Base-by-base conservation (phyloP, 2,329 filamentous ascomycete species). In the Colletotrichum spaethianum region DNA sequence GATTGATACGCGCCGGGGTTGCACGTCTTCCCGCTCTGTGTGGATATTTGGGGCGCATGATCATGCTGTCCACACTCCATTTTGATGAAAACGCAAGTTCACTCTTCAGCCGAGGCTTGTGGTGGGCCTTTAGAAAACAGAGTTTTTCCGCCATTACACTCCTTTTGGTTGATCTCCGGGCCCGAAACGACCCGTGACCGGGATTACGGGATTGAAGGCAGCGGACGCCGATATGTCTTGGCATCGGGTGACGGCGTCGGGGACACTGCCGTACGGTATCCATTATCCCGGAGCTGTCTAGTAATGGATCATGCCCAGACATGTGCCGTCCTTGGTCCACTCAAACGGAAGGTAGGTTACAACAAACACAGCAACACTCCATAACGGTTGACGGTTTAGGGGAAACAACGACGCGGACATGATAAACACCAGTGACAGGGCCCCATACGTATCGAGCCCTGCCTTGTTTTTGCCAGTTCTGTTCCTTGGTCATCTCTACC, bases 1-100 rank as follows among this genome's bases (percentile, higher is more conserved):
- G 28, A 38, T 63, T 69, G 59, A 69, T 72, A 59, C 36, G 52
- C 65, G 38, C 69, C 59, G 36, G 65, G 65, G 53, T 63, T 69
- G 59, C 69, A 64, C 59, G 59, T 69, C 59, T 69, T 69, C 65
- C 65, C 69, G 69, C 59, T 36, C 28, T 14, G 20, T 55, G 69
- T 72, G 69, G 65, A 69, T 72, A 59, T 50, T 71, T 36, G 64
- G 52, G 64, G 64, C 68, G 68, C 68, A 63, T 72, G 65, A 64
- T 69, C 52, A 44, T 56, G 63, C 33, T 36, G 63, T 59, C 52
- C 59, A 63, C 64, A 60, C 65, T 63, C 65, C 38, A 60, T 40
- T 40, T 63, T 33, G 36, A 53, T 26, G 23, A n/a, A 42, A 36
- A 12, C 23, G 16, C 44, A 26, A 26, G 50, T 42, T 31, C 40